Evolutionary conservation across 805 yeast species (phyloP).

Genomic region (Komagataella ulmi): DNA sequence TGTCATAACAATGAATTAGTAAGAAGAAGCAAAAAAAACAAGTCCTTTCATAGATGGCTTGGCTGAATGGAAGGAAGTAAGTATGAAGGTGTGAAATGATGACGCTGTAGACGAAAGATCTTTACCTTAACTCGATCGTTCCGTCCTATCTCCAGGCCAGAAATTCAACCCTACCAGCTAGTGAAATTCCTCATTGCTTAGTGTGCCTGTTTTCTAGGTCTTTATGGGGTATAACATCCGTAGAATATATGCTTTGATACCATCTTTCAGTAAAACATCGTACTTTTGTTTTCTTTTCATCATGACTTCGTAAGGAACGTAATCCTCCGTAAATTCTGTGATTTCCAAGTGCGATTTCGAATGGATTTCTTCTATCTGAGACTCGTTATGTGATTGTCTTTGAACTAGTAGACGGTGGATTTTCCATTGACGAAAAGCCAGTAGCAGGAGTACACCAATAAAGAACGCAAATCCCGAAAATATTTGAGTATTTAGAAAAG

Average conservation of each 20-base stretch:
- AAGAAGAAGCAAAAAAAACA: too few species aligned
- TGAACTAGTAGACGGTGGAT: conserved; percentile 22
- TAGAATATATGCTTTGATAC: background rate
- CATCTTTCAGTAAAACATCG: background rate
- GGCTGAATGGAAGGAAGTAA: too few species aligned
- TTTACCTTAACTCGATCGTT: background rate
- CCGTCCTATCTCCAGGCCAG: background rate
- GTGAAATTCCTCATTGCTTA: too few species aligned
- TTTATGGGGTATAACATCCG: background rate
- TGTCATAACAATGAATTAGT: too few species aligned
- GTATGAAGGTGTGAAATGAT: too few species aligned
- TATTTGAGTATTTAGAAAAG: conserved; percentile 47
- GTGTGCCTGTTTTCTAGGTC: background rate
- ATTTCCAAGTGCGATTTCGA: background rate
- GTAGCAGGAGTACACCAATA: conserved; percentile 25
- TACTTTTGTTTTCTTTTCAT: background rate
- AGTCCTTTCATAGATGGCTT: too few species aligned
- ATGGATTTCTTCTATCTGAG: background rate
- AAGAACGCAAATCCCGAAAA: conserved; percentile 40
- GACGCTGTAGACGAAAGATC: too few species aligned
- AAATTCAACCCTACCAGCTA: too few species aligned
- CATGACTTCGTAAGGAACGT: background rate
- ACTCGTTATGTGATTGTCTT: background rate
- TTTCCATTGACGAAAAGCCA: conserved; percentile 38
- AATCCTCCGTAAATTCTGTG: background rate